phyloP scores from a whole-genome alignment of 208 protist species.

The Wallacemonas collosoma region DNA sequence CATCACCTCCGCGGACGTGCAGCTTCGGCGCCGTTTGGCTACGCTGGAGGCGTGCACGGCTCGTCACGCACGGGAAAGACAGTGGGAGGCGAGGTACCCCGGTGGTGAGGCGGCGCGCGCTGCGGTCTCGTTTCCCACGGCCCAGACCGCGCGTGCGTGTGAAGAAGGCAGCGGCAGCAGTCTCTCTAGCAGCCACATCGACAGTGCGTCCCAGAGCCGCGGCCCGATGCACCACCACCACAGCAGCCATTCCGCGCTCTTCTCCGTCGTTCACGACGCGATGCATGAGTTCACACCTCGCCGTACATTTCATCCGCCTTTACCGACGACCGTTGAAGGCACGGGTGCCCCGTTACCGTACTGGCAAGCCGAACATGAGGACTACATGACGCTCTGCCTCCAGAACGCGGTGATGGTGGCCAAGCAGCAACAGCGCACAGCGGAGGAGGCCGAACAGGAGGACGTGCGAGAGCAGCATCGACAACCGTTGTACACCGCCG shows the following conservation, averaged over 20 bases:
- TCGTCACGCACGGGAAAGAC: neutral
- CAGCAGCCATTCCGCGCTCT: constrained; percentile 1
- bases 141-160: no score
- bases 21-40: neutral
- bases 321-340: neutral
- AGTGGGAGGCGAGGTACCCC: neutral
- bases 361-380: constrained; percentile 12
- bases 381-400: constrained; percentile 13
- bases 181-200: no score
- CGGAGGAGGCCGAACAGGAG: neutral
- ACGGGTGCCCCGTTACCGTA: neutral
- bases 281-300: neutral
- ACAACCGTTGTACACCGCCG: neutral
- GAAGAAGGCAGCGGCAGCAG: no score
- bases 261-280: constrained; percentile 2
- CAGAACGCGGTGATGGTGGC: neutral
- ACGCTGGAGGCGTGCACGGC: constrained; percentile 3
- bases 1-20: neutral
- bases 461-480: neutral
- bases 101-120: no score
- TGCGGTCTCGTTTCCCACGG: no score
- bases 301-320: constrained; percentile 1
- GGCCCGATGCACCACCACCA: neutral
- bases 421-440: neutral
- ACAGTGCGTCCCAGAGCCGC: no score